Evolutionary conservation across 2,329 filamentous ascomycete species (phyloP), one percentile per base, ranked within the genome.

Genomic region (Mycogone perniciosa): DNA sequence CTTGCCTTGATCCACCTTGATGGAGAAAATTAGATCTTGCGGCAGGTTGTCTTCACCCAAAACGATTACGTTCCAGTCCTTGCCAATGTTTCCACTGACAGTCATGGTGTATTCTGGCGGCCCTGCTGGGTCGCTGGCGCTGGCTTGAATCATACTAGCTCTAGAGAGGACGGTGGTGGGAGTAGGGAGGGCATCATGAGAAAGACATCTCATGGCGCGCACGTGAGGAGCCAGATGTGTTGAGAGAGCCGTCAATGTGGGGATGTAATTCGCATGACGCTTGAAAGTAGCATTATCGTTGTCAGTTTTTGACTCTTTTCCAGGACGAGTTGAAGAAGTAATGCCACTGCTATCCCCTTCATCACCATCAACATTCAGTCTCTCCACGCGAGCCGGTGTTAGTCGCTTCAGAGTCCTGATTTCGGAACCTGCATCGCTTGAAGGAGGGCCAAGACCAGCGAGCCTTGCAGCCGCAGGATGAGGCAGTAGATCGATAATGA

Each of bases 11-110:
- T 27, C 6, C 4, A 52, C 30, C 11, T 47, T 8, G 20, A 56
- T 34, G 6, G 51, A 54, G 48, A 56, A 56, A 31, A 56, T 37
- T 3, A 56, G 48, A 31, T 56, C 54, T 30, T 54, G 54, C 7
- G 33, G 29, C 30, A 49, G 42, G 34, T 44, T 37, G 6, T 7
- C n/a, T 26, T 48, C 44, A 27, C 37, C 37, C n/a, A 40, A 30
- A 4, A 48, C 20, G 31, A 50, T 39, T 11, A 47, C 7, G 43
- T 45, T 29, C 31, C 31, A 35, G 13, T 27, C 8, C 5, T 20
- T 13, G 46, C 40, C 46, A 41, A 38, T 34, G 33, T 46, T 50
- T 2, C 48, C 11, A 39, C 29, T 20, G 30, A 45, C 13, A 8
- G 8, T 8, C 9, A 45, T 37, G 31, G 26, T 20, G 6, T 45